Percentiles rank a stretch among this genome's conserved stretches.
phyloP scores from a whole-genome alignment of 2,329 filamentous ascomycete species.

The Drechslerella coelobrocha region DNA sequence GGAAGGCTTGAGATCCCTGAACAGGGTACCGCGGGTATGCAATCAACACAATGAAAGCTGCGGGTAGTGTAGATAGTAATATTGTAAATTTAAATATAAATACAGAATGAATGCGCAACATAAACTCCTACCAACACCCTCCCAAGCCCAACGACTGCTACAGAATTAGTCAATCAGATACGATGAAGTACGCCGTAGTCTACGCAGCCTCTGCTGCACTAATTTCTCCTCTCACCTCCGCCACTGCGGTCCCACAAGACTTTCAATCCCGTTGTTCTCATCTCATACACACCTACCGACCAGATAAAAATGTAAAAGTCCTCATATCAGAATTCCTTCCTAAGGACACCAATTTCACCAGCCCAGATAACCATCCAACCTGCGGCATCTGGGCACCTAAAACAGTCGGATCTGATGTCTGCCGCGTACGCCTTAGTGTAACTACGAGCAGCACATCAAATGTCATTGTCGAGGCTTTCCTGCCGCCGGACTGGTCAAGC shows the following conservation, averaged over 20 bases:
- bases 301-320: neutral
- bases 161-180: too few relatives aligned
- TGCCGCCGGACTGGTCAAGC: slow-evolving; percentile 14
- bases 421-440: neutral
- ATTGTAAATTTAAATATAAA: too few relatives aligned
- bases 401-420: neutral
- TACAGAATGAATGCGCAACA: too few relatives aligned
- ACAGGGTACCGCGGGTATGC: too few relatives aligned
- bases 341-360: neutral
- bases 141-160: too few relatives aligned
- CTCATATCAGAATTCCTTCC: neutral
- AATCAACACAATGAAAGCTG: too few relatives aligned
- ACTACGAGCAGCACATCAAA: slow-evolving; percentile 6
- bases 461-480: slow-evolving; percentile 10
- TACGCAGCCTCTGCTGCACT: neutral
- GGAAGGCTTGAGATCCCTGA: too few relatives aligned
- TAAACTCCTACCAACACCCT: too few relatives aligned
- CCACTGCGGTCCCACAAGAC: neutral
- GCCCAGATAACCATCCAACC: neutral
- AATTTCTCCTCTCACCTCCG: neutral
- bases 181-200: neutral
- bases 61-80: too few relatives aligned
- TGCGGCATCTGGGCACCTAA: neutral
- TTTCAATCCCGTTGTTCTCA: neutral
- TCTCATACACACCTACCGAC: neutral